Percentiles rank a stretch among this genome's conserved stretches.
phyloP scores from a whole-genome alignment of 169 alveolate genomes.

The Hammondia hammondi region DNA sequence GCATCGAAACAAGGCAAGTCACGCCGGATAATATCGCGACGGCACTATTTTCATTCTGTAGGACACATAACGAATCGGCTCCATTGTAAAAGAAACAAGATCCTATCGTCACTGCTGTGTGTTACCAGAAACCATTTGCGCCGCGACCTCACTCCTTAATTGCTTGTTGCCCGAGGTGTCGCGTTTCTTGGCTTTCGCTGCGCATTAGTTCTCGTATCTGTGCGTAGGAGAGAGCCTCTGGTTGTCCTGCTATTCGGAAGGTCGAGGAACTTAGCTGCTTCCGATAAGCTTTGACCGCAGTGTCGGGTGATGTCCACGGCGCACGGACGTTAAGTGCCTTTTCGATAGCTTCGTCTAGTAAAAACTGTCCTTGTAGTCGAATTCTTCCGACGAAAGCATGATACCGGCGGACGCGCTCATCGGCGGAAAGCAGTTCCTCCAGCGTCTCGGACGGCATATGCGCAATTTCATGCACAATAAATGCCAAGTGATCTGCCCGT shows the following conservation, averaged over 20 bases:
- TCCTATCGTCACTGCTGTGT: background rate
- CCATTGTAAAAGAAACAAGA: background rate
- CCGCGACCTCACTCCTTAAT: background rate
- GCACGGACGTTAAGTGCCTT: background rate
- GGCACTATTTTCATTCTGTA: too few species aligned
- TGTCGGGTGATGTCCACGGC: slow-evolving; percentile 16
- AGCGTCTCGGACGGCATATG: background rate
- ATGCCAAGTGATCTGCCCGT: background rate
- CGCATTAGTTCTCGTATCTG: background rate
- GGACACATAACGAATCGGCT: too few species aligned
- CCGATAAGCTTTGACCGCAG: background rate
- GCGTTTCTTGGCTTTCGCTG: background rate
- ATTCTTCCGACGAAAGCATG: background rate
- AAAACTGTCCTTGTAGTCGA: background rate
- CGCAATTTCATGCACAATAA: background rate
- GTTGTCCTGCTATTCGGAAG: background rate
- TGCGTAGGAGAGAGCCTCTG: background rate
- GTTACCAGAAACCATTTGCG: background rate
- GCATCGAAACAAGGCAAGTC: too few species aligned
- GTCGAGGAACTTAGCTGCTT: slow-evolving; percentile 10
- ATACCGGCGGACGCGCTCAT: background rate
- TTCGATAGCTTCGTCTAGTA: background rate
- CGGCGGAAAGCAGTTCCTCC: background rate
- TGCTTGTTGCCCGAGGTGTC: background rate
- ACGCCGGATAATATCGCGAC: too few species aligned